Evolutionary conservation across 306 rosid species (phyloP), one percentile per base, ranked within the genome.

Genomic region (Albizia julibrissin): DNA sequence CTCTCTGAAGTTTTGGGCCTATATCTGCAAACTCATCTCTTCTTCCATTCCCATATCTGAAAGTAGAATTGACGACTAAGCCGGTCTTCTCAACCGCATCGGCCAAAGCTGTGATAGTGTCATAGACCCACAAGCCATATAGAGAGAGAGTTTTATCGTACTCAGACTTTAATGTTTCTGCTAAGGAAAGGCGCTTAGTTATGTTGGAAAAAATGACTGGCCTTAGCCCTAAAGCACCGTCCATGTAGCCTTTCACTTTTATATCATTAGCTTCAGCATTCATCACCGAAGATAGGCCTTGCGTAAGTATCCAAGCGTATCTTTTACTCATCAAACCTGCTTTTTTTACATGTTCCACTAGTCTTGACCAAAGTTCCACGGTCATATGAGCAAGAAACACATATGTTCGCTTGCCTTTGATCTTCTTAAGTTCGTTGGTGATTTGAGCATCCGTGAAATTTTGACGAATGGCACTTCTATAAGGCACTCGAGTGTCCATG

Each of bases 311-410:
- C 88, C 68, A 88, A 8, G 78, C 80, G 68, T 54, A 81, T 31
- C 88, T 85, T 72, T 34, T 40, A 2, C 10, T 54, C 80, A 86
- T 72, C 87, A 86, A 76, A 19, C 72, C 79, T 3, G 54, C 77
- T 0, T 76, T 40, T n/a, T 79, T 33, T 5, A 88, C 91, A 8
- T 81, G 74, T 56, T 12, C 9, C 40, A 86, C 80, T 3, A 89
- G 56, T 29, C 16, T 54, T 0, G 80, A 52, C 3, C 85, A 88
- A 22, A 84, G 72, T 1, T 33, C 5, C 73, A 77, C 69, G 0
- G 12, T 44, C 91, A 82, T 77, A 67, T 89, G 91, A 21, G 79
- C 85, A 22, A 89, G 19, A 33, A 89, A 77, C 18, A 89, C 62
- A 33, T 67, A 82, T 21, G 84, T 80, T 24, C 9, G 26, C 46